phyloP scores from a whole-genome alignment of 2,329 filamentous ascomycete species.

The Sporothrix sp. region DNA sequence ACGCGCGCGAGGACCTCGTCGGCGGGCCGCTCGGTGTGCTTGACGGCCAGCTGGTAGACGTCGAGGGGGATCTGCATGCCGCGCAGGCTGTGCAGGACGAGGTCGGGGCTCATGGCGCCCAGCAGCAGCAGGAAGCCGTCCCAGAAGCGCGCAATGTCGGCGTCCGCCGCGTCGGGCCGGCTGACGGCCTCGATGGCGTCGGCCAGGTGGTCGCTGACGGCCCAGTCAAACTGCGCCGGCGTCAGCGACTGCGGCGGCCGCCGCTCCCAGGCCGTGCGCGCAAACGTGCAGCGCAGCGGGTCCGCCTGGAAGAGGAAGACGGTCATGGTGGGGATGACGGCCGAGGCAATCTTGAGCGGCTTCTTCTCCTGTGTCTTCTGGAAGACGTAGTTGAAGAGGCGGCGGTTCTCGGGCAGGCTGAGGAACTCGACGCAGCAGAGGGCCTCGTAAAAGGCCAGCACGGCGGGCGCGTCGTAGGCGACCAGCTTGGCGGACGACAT shows the following conservation, averaged over 20 bases:
- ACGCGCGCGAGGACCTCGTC: conserved; percentile 56
- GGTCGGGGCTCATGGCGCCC: conserved; percentile 58
- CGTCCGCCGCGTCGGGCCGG: conserved; percentile 32
- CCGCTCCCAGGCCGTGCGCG: conserved; percentile 56
- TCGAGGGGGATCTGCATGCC: conserved; percentile 68
- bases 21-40: conserved; percentile 40
- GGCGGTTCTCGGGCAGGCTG: conserved; percentile 39
- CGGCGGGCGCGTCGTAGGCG: conserved; percentile 44
- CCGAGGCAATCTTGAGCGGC: conserved; percentile 65
- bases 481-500: conserved; percentile 40
- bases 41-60: conserved; percentile 54
- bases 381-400: conserved; percentile 73
- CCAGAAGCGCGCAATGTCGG: conserved; percentile 65
- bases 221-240: conserved; percentile 75
- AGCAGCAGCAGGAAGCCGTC: conserved; percentile 64
- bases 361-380: conserved; percentile 67
- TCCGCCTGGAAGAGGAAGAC: conserved; percentile 74
- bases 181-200: conserved; percentile 55
- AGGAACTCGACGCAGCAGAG: conserved; percentile 78
- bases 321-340: conserved; percentile 68
- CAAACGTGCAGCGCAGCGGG: conserved; percentile 54
- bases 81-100: conserved; percentile 69
- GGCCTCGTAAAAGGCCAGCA: conserved; percentile 79
- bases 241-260: conserved; percentile 53
- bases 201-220: conserved; percentile 63